A percentile compares a stretch with the other conserved stretches of the same genome.
Conservation (phyloP, 352 stramenopile genomes). For the Pythium plurisporium region DNA sequence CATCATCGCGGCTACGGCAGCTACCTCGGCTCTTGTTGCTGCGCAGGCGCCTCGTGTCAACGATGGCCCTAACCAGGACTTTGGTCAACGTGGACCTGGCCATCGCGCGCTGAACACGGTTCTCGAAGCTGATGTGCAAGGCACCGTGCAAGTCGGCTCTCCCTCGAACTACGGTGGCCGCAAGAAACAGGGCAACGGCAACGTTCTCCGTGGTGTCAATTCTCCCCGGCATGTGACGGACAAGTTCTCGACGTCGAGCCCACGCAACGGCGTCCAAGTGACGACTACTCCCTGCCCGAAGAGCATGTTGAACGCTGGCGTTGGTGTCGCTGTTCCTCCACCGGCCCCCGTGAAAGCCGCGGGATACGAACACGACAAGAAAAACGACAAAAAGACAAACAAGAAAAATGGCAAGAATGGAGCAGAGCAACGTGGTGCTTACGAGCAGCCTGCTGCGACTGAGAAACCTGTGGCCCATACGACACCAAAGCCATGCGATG, state of each 20-base stretch:
- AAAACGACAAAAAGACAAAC: slow-evolving; percentile 7
- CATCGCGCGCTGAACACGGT: slow-evolving; percentile 27
- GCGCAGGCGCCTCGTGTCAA: slow-evolving; percentile 20
- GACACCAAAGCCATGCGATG: slow-evolving; percentile 4
- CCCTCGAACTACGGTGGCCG: slow-evolving; percentile 34
- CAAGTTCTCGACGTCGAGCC: slow-evolving; percentile 41
- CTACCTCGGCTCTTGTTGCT: slow-evolving; percentile 29
- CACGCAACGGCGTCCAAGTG: slow-evolving; percentile 18
- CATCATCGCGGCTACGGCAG: slow-evolving; percentile 48
- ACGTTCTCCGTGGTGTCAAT: slow-evolving; percentile 32
- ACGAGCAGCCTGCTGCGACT: neutral
- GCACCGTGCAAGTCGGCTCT: slow-evolving; percentile 26
- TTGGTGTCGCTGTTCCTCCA: neutral
- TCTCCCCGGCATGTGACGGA: slow-evolving; percentile 27
- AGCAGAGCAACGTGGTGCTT: neutral
- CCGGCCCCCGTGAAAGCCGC: neutral
- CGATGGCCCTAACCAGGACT: slow-evolving; percentile 17
- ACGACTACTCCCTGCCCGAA: slow-evolving; percentile 21
- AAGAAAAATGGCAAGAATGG: neutral
- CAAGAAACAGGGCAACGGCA: slow-evolving; percentile 24
- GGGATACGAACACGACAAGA: slow-evolving; percentile 12
- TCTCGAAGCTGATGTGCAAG: slow-evolving; percentile 20
- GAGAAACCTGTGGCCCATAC: neutral
- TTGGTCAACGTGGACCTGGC: slow-evolving; percentile 21
- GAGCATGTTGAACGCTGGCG: slow-evolving; percentile 10